Evolutionary conservation across 164 flowering plant species (phyloP).

Genomic region (Berberis vulgaris): DNA sequence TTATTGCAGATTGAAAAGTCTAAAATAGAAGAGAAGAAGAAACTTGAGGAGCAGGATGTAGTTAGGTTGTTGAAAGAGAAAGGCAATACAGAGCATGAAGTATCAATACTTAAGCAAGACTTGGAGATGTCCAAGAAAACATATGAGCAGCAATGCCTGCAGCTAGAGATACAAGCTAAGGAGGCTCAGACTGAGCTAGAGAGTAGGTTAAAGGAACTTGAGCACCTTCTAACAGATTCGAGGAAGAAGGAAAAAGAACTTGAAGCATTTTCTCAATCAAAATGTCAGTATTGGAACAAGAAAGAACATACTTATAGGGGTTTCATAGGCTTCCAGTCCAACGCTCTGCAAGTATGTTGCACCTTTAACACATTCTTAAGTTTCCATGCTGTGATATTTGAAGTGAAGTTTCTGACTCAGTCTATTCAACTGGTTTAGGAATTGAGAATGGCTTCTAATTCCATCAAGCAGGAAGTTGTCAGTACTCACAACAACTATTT

Average conservation of each 20-base stretch:
- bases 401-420: slow-evolving; percentile 1
- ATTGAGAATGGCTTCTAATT: slow-evolving; percentile 40
- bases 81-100: slow-evolving; percentile 32
- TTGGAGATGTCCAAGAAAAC: slow-evolving; percentile 33
- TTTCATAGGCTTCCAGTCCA: slow-evolving; percentile 41
- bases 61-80: slow-evolving; percentile 50
- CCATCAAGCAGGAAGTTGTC: slow-evolving; percentile 55
- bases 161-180: slow-evolving; percentile 41
- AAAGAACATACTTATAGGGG: slow-evolving; percentile 42
- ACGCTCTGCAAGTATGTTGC: slow-evolving; percentile 47
- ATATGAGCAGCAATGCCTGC: slow-evolving; percentile 36
- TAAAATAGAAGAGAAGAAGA: slow-evolving; percentile 55
- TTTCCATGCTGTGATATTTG: not conserved
- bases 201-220: slow-evolving; percentile 52
- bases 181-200: slow-evolving; percentile 40
- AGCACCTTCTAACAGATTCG: slow-evolving; percentile 42
- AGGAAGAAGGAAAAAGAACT: slow-evolving; percentile 48
- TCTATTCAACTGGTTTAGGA: slow-evolving; percentile 35
- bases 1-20: slow-evolving; percentile 54
- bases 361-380: slow-evolving; percentile 1
- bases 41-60: slow-evolving; percentile 54
- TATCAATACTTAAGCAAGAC: slow-evolving; percentile 47
- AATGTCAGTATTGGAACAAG: slow-evolving; percentile 44
- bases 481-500: slow-evolving; percentile 34
- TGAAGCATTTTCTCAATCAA: slow-evolving; percentile 46